Conservation (phyloP, 1,284 basidiomycete species). For the Anthracocystis panici-leucophaei region DNA sequence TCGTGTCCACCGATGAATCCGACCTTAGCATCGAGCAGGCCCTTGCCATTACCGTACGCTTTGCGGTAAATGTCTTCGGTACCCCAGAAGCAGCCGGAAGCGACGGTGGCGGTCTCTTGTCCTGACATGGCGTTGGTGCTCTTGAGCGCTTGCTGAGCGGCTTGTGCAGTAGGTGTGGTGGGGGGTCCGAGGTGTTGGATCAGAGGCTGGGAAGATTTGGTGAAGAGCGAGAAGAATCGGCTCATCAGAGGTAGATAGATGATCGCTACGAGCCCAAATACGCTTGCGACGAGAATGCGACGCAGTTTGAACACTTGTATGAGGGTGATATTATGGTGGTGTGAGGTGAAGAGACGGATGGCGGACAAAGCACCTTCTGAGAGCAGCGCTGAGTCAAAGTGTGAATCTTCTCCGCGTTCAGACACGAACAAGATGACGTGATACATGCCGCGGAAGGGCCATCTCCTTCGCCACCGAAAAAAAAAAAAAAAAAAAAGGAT, state of each 20-base stretch:
- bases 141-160: constrained; percentile 44
- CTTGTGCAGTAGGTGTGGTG: constrained; percentile 47
- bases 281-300: constrained; percentile 17
- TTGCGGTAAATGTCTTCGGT: constrained; percentile 66
- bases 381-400: neutral
- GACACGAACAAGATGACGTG: constrained; percentile 10
- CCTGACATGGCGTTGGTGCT: constrained; percentile 40
- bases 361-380: neutral
- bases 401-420: constrained; percentile 5
- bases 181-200: constrained; percentile 52
- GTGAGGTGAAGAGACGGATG: neutral
- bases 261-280: constrained; percentile 20
- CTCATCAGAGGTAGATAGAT: constrained; percentile 42
- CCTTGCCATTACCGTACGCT: constrained; percentile 65
- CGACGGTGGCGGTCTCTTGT: constrained; percentile 54
- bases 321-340: neutral
- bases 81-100: constrained; percentile 68
- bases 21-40: constrained; percentile 61
- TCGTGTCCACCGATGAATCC: constrained; percentile 65
- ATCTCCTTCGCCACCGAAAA: too few species aligned
- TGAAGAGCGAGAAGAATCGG: constrained; percentile 57
- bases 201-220: constrained; percentile 45
- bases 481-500: constrained; percentile 22
- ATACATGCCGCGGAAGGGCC: constrained; percentile 1
- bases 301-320: constrained; percentile 31